These are phyloP conservation scores for Solanum raphanifolium DNA, from an alignment of 257 asterid genomes.

Conservation along the genomic window DNA sequence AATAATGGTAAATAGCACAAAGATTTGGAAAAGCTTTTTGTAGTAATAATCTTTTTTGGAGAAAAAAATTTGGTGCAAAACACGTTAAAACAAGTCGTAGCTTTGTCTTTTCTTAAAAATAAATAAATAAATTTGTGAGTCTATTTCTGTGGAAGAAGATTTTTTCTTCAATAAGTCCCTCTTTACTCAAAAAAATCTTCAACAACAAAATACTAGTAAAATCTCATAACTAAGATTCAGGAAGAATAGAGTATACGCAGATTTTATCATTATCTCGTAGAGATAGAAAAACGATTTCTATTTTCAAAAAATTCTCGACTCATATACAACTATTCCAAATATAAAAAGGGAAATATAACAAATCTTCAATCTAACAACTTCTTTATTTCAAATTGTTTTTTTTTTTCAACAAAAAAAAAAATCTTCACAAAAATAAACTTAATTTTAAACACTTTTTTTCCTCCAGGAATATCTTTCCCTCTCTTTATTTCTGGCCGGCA, in stretches of 20 bases:
- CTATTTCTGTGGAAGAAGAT: background rate
- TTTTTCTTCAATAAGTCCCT: background rate
- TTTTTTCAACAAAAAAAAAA: background rate
- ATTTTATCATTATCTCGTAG: no score
- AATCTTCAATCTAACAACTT: background rate
- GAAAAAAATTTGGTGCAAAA: background rate
- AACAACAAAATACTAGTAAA: background rate
- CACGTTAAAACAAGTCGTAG: background rate
- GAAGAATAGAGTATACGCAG: accelerated
- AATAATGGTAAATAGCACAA: background rate
- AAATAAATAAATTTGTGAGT: background rate
- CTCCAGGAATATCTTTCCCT: background rate
- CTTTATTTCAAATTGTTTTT: background rate
- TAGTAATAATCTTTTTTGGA: background rate
- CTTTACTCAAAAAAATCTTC: background rate
- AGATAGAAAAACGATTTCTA: accelerated
- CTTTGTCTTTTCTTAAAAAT: background rate
- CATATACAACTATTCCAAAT: background rate
- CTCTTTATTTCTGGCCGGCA: background rate
- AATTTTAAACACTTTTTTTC: background rate
- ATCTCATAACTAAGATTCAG: background rate
- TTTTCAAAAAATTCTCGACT: accelerated
- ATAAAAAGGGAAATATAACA: no score
- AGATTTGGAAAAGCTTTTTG: background rate
- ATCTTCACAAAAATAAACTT: background rate